phyloP scores from a whole-genome alignment of 768 basidiomycete genomes.

The Pisolithus albus region DNA sequence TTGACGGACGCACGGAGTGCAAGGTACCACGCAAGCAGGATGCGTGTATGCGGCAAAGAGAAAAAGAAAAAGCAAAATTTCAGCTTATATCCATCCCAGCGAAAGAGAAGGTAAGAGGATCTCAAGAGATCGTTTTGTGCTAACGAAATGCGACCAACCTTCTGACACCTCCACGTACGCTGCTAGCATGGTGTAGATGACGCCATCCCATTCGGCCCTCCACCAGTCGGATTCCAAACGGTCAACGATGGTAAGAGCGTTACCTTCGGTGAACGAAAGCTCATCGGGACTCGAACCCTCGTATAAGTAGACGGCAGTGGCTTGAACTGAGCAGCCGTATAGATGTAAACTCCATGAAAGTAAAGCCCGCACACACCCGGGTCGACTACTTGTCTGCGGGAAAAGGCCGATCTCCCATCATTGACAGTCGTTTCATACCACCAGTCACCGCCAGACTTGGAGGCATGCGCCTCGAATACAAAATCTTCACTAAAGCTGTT shows the following conservation, averaged over 20 bases:
- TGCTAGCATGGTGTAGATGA: constrained; percentile 87
- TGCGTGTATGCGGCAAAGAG: constrained; percentile 19
- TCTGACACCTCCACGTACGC: constrained; percentile 78
- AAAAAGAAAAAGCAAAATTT: constrained; percentile 58
- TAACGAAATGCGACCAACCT: constrained; percentile 71
- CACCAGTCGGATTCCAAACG: constrained; percentile 86
- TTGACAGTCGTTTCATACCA: constrained; percentile 76
- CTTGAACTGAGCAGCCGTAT: constrained; percentile 41
- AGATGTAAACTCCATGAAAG: neutral
- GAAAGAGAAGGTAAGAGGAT: constrained; percentile 39
- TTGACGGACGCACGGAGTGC: neutral
- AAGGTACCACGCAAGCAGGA: constrained; percentile 2
- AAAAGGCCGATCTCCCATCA: constrained; percentile 71
- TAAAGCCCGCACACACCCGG: constrained; percentile 36
- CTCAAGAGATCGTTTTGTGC: constrained; percentile 34
- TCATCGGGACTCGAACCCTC: constrained; percentile 67
- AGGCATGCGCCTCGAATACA: constrained; percentile 74
- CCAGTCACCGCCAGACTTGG: constrained; percentile 85
- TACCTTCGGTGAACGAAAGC: constrained; percentile 79
- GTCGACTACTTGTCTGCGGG: constrained; percentile 75
- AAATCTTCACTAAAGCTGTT: constrained; percentile 76
- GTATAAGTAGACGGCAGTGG: constrained; percentile 79
- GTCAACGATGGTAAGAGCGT: constrained; percentile 73
- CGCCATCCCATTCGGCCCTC: constrained; percentile 85
- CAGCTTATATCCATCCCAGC: constrained; percentile 61